Percentiles rank a stretch among this genome's conserved stretches.
Evolutionary conservation across 306 rosid genomes (phyloP).

Genomic region (Hippophae rhamnoides): DNA sequence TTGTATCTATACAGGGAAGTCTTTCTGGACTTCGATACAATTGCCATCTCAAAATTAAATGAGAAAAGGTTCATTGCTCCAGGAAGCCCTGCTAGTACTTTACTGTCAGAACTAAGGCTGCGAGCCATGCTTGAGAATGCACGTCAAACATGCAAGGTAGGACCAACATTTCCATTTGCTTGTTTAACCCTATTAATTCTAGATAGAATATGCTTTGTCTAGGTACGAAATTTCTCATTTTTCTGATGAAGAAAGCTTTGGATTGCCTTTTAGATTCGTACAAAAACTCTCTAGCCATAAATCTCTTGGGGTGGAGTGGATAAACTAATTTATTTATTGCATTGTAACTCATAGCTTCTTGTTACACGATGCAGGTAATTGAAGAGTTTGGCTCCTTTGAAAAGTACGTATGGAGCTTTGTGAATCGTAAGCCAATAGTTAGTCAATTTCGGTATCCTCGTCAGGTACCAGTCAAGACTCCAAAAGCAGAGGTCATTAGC

Average conservation of each 20-base stretch:
- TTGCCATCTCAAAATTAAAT: constrained; percentile 43
- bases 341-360: too few relatives aligned
- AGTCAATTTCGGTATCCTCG: constrained; percentile 64
- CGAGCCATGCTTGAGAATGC: constrained; percentile 22
- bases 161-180: too few relatives aligned
- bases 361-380: constrained; percentile 34
- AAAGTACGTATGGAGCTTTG: constrained; percentile 74
- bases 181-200: too few relatives aligned
- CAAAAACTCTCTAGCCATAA: too few relatives aligned
- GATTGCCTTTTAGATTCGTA: too few relatives aligned
- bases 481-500: constrained; percentile 80
- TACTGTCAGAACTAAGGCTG: constrained; percentile 53
- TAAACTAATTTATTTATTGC: too few relatives aligned
- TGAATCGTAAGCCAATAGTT: constrained; percentile 58
- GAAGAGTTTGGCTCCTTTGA: constrained; percentile 54
- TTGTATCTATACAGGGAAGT: constrained; percentile 39
- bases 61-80: constrained; percentile 50
- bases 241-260: too few relatives aligned
- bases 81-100: constrained; percentile 35
- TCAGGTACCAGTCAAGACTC: constrained; percentile 79
- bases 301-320: too few relatives aligned
- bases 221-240: too few relatives aligned
- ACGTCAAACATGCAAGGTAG: too few relatives aligned
- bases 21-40: constrained; percentile 73
- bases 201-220: too few relatives aligned